These are phyloP conservation scores for Geranium brycei DNA, from an alignment of 345 rosid species.

Conservation along the genomic window DNA sequence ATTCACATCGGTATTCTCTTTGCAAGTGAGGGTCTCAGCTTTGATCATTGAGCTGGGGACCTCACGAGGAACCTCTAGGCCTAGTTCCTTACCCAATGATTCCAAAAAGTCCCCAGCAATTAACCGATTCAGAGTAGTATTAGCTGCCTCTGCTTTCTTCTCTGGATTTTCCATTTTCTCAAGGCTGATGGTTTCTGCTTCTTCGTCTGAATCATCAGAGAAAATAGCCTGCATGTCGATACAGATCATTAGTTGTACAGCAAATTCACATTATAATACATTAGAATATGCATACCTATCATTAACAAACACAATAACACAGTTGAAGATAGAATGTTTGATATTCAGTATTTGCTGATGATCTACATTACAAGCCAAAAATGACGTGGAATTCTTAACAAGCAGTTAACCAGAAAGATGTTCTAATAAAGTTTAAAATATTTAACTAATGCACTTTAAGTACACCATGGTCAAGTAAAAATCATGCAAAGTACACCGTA, in stretches of 20 bases:
- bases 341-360: too few relatives aligned
- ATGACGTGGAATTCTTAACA: too few relatives aligned
- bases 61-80: slow-evolving; percentile 84
- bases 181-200: slow-evolving; percentile 27
- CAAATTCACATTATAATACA: not conserved
- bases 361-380: not conserved
- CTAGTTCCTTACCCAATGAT: slow-evolving; percentile 89
- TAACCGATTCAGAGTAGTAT: slow-evolving; percentile 65
- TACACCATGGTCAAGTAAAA: too few relatives aligned
- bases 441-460: too few relatives aligned
- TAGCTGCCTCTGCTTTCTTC: slow-evolving; percentile 65
- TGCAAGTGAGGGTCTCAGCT: slow-evolving; percentile 12
- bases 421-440: too few relatives aligned
- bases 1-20: slow-evolving; percentile 16
- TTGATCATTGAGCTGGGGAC: slow-evolving; percentile 23
- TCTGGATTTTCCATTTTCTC: slow-evolving; percentile 35
- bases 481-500: too few relatives aligned
- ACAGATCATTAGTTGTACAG: not conserved
- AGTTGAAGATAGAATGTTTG: too few relatives aligned
- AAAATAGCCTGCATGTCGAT: slow-evolving; percentile 58
- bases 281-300: too few relatives aligned
- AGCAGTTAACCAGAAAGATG: not conserved
- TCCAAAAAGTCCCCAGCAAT: slow-evolving; percentile 91
- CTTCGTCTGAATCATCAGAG: slow-evolving; percentile 85
- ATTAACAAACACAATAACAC: too few relatives aligned